Evolutionary conservation across 345 rosid genomes (phyloP).

Genomic region (Dipteronia sinensis): DNA sequence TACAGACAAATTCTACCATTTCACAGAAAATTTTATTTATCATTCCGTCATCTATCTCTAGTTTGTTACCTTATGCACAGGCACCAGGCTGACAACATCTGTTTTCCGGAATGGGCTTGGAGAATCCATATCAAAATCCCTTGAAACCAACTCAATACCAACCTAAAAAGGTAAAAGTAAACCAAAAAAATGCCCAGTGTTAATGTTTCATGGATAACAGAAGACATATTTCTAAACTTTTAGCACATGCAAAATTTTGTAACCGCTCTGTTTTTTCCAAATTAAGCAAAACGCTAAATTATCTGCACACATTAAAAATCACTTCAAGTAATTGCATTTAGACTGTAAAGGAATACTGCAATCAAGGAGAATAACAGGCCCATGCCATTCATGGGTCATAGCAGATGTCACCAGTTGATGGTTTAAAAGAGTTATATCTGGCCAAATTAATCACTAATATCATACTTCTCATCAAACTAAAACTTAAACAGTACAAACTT

Average conservation of each 20-base stretch:
- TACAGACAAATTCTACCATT: slow-evolving; percentile 8
- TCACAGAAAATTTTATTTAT: background rate
- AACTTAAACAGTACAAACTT: background rate
- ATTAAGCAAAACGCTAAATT: slow-evolving; percentile 3
- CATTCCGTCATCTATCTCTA: background rate
- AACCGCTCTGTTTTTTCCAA: background rate
- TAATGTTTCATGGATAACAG: slow-evolving; percentile 10
- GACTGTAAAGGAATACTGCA: background rate
- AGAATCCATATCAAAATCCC: slow-evolving; percentile 98
- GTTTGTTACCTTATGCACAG: slow-evolving; percentile 83
- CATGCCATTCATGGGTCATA: background rate
- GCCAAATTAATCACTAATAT: background rate
- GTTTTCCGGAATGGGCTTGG: slow-evolving; percentile 74
- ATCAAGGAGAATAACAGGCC: background rate
- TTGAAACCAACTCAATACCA: slow-evolving; percentile 92
- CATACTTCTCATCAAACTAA: slow-evolving; percentile 2
- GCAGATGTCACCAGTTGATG: background rate
- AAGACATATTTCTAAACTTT: background rate
- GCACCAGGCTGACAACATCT: slow-evolving; percentile 89
- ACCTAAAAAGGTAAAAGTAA: slow-evolving; percentile 46
- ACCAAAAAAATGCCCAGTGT: slow-evolving; percentile 13
- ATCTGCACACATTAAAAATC: background rate
- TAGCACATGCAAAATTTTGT: background rate
- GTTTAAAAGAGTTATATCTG: background rate
- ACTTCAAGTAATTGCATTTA: background rate